Evolutionary conservation across 2,329 filamentous ascomycete species (phyloP).

Genomic region (Magnaporthales sp.): DNA sequence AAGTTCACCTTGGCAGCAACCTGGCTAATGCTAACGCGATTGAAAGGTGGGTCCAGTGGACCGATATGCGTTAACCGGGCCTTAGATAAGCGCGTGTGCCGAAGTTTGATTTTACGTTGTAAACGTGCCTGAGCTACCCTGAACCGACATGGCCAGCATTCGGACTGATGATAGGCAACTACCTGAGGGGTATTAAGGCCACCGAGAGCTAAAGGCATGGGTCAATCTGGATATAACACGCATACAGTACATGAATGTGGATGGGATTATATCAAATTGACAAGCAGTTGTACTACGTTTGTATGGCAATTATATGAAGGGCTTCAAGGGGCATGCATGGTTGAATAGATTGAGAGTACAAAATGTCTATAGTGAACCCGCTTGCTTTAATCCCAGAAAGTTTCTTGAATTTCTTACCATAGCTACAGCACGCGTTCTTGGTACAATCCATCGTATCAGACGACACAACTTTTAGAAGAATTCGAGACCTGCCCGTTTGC

Average conservation of each 20-base stretch:
- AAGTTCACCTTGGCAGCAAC: neutral
- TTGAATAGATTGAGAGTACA: neutral
- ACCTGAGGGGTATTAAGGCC: neutral
- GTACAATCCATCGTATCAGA: neutral
- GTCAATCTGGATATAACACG: neutral
- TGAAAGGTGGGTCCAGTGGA: neutral
- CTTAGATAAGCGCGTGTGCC: slow-evolving; percentile 4
- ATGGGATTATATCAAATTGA: too few species aligned
- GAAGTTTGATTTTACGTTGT: neutral
- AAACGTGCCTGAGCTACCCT: too few species aligned
- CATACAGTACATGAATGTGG: too few species aligned
- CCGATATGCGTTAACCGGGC: slow-evolving; percentile 1
- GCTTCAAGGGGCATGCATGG: neutral
- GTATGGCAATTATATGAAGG: neutral
- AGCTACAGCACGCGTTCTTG: neutral
- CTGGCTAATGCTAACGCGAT: neutral
- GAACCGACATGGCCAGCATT: too few species aligned
- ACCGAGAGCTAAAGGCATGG: neutral
- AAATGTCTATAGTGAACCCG: neutral
- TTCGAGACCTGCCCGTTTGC: neutral
- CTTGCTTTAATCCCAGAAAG: neutral
- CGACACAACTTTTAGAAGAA: neutral
- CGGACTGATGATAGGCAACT: too few species aligned
- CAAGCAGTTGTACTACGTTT: neutral
- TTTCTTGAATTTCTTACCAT: neutral